Evolutionary conservation across 768 basidiomycete species (phyloP).

Genomic region (Kwoniella dendrophila): DNA sequence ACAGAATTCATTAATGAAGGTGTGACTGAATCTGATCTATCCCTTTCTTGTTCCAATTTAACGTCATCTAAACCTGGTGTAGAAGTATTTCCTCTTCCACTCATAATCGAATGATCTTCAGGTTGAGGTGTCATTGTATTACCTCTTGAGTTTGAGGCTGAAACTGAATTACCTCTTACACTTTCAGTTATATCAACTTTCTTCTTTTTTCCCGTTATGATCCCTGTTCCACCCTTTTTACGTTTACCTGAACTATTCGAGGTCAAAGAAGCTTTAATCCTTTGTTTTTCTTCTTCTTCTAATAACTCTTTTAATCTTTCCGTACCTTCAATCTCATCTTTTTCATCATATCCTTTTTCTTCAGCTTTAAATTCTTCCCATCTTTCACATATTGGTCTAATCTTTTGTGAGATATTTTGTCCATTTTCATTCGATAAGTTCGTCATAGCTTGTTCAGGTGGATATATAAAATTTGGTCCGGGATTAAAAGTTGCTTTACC

Average conservation of each 20-base stretch:
- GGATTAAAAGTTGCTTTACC: conserved; percentile 82
- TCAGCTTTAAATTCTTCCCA: conserved; percentile 83
- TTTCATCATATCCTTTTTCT: conserved; percentile 57
- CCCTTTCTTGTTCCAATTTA: background rate
- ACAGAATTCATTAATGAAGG: background rate
- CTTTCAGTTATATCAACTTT: conserved; percentile 9
- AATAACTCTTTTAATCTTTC: conserved; percentile 10
- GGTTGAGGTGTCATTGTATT: background rate
- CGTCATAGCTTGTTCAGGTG: conserved; percentile 37
- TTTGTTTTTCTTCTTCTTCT: conserved; percentile 19
- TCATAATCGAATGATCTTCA: no score
- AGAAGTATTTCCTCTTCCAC: conserved; percentile 1
- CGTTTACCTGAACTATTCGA: background rate
- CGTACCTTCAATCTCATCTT: conserved; percentile 20
- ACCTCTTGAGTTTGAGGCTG: background rate
- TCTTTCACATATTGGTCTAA: conserved; percentile 74
- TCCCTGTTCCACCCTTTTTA: conserved; percentile 2
- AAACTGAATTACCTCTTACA: no score
- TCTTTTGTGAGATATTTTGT: conserved; percentile 41
- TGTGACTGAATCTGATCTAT: background rate
- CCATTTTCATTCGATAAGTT: conserved; percentile 8
- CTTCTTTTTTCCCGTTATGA: conserved; percentile 2
- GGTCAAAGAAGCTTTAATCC: background rate
- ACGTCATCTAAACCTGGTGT: background rate
- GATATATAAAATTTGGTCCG: conserved; percentile 69